phyloP scores from a whole-genome alignment of 768 basidiomycete species.

The Termitomyces eurrhizus region DNA sequence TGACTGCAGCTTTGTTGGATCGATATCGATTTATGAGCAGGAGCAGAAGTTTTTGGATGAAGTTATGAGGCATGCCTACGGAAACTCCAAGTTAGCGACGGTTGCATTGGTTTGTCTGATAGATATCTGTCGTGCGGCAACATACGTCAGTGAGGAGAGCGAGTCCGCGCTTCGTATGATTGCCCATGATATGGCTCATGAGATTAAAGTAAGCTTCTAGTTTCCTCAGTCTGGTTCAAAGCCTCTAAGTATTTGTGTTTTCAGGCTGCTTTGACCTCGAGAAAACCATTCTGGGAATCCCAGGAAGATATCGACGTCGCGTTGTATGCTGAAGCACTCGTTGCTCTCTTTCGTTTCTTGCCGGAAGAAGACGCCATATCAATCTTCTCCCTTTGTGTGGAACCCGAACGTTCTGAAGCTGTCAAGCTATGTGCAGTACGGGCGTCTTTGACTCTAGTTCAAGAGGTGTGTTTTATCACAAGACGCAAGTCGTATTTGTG shows the following conservation, averaged over 20 bases:
- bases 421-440: conserved; percentile 77
- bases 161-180: conserved; percentile 63
- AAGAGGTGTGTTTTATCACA: conserved; percentile 48
- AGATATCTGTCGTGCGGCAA: conserved; percentile 76
- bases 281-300: conserved; percentile 69
- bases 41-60: conserved; percentile 62
- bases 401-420: conserved; percentile 76
- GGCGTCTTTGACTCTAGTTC: conserved; percentile 62
- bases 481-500: not conserved
- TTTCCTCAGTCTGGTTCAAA: not conserved
- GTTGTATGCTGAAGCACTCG: conserved; percentile 71
- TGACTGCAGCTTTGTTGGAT: not conserved
- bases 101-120: conserved; percentile 68
- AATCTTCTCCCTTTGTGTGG: conserved; percentile 62
- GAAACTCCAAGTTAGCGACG: conserved; percentile 57
- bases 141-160: conserved; percentile 40
- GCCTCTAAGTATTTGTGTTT: not conserved
- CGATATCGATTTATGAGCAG: conserved; percentile 18
- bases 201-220: conserved; percentile 57
- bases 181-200: conserved; percentile 72
- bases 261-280: conserved; percentile 29
- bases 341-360: conserved; percentile 67
- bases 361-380: conserved; percentile 56
- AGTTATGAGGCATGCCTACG: conserved; percentile 53
- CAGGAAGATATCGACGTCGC: conserved; percentile 73